Evolutionary conservation across 306 rosid species (phyloP).

Genomic region (Trifolium dubium): DNA sequence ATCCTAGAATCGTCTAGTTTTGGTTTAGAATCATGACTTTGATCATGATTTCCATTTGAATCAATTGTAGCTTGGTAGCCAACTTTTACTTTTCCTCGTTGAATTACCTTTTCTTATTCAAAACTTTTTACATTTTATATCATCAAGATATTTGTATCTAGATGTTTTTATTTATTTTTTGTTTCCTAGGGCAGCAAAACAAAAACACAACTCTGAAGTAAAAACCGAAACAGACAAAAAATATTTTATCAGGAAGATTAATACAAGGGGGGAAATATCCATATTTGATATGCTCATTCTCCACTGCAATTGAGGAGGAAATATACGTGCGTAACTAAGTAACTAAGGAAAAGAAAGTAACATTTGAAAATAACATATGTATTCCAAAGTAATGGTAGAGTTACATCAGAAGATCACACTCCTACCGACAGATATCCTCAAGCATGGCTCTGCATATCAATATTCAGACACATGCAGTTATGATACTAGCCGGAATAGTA

Average conservation of each 20-base stretch:
- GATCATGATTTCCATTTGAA: not conserved
- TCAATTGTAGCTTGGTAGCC: not conserved
- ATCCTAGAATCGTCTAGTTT: not conserved
- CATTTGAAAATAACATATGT: not conserved
- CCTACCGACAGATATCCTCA: slow-evolving; percentile 22
- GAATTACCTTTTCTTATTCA: not conserved
- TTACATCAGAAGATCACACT: slow-evolving; percentile 32
- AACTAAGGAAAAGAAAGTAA: slow-evolving; percentile 12
- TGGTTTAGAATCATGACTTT: not conserved
- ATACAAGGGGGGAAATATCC: not conserved
- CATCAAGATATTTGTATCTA: too few species aligned
- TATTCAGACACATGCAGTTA: slow-evolving; percentile 31
- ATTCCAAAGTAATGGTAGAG: slow-evolving; percentile 16
- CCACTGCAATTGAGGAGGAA: not conserved
- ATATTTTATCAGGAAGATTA: not conserved
- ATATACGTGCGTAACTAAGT: not conserved
- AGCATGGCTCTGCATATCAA: slow-evolving; percentile 17
- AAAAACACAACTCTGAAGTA: not conserved
- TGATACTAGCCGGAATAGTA: not conserved
- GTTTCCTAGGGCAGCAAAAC: not conserved
- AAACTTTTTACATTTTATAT: not conserved
- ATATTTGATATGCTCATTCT: not conserved
- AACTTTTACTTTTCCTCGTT: not conserved
- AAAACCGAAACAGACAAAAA: not conserved
- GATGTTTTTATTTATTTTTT: not conserved